Base-by-base conservation (phyloP, 1,284 basidiomycete genomes). In the Trichosporon faecale region DNA sequence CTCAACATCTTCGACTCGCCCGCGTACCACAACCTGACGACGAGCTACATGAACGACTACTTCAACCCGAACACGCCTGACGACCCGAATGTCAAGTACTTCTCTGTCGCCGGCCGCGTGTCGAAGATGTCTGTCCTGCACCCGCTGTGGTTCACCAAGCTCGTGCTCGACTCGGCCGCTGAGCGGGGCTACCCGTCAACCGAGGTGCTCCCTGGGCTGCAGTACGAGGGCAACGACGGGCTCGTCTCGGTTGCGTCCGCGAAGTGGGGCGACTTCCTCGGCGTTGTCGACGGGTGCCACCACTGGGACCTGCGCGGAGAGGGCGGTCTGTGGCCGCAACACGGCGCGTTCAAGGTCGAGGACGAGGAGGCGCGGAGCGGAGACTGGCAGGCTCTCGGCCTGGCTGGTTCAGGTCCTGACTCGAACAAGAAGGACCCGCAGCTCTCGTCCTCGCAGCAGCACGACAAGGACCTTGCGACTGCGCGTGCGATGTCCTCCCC, bases 251-350 rank as follows among this genome's bases (percentile, higher is more conserved):
- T 99, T 16, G 89, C 91, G 73, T 92, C 91, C 75, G 93, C 95
- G 16, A 89, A 89, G 75, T 97, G 94, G 94, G 95, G 95, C 27
- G 92, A 95, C 78, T 96, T 94, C 82, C 84, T 99, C 18, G 96
- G 96, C 4, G 89, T 90, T 23, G 86, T 99, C 79, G 92, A 97
- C 73, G 91, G 90, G 2, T 92, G 90, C 75, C 95, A 99, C 85
- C 97, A 99, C 80, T 99, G 97, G 97, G 93, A 97, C 77, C 87
- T 98, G 77, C 86, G 97, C 69, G 97, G 97, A 0, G 90, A 85
- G 68, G 85, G 86, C n/a, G 86, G 86, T 6, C 52, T 84, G 0
- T 83, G 85, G 71, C 83, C 82, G 2, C 76, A 77, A 25, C 78
- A 66, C 70, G 66, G 68, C 14, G 61, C 69, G 8, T 66, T 71